Base-by-base conservation (phyloP, 2,329 filamentous ascomycete species). In the Colletotrichum viniferum region DNA sequence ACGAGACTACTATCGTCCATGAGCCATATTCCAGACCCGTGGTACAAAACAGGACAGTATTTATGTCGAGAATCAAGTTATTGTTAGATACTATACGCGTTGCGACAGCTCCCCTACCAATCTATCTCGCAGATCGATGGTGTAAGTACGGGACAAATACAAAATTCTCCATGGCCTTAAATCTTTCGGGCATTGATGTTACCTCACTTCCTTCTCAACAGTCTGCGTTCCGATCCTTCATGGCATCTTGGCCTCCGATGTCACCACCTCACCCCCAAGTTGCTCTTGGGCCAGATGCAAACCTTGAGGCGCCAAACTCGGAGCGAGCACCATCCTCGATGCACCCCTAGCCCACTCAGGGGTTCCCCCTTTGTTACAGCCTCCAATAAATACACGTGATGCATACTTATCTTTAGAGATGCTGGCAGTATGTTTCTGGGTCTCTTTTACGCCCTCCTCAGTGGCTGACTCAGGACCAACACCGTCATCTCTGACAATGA, bases 121-220 rank as follows among this genome's bases (percentile, higher is more conserved):
- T 38, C 4, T 38, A 38, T 18, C 36, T 0, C 0, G 7, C 16
- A 18, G 14, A 38, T 18, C 9, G 9, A n/a, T 48, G 0, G 5
- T 48, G 38, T 4, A 7, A 48, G 38, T 48, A 48, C 38, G 5
- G 0, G 3, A 48, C 38, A 48, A 48, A 48, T n/a, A 4, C 38
- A 10, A n/a, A 48, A n/a, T 48, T 10, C 18, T 48, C 38, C 18
- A 48, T 6, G 9, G 38, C 8, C 38, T 48, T 10, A 48, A 43
- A n/a, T n/a, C 38, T 48, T 3, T 48, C 18, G 9, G 9, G 38
- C 1, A n/a, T 48, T n/a, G 9, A 48, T 48, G 5, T 48, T 48
- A 48, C 0, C 38, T 48, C 38, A 5, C 18, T 6, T 5, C 18
- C 38, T 48, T 48, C 3, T 10, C 38, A 12, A 48, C 2, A 5